Conservation (phyloP, 2,329 filamentous ascomycete species). For the Aspergillus sp. region DNA sequence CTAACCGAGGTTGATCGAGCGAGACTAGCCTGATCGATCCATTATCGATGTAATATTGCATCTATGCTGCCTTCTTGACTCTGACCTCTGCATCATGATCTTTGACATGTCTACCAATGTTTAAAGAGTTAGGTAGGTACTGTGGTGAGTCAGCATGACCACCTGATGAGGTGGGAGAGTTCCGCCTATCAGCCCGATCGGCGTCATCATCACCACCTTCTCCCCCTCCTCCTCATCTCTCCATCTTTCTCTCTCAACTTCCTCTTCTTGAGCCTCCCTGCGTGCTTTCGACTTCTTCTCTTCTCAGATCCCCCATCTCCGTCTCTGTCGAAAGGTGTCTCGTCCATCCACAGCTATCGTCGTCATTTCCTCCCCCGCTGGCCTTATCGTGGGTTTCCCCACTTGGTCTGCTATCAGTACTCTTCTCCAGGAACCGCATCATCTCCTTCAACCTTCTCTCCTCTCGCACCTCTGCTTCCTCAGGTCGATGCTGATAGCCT, state of each 20-base stretch:
- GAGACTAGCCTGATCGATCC: no score
- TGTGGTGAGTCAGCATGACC: background rate
- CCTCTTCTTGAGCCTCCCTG: background rate
- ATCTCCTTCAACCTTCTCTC: no score
- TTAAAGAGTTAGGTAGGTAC: no score
- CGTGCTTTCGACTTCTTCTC: no score
- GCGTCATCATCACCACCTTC: background rate
- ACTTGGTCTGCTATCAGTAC: background rate
- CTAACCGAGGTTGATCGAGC: no score
- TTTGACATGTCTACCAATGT: no score
- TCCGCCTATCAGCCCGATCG: background rate
- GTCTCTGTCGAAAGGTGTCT: background rate
- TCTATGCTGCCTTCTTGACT: no score
- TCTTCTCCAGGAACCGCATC: background rate
- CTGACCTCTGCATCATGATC: no score
- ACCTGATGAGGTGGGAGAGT: background rate
- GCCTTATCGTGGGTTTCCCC: background rate
- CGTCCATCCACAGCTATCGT: background rate
- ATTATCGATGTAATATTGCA: no score
- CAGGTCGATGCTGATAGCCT: background rate
- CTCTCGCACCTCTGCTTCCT: background rate
- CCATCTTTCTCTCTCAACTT: background rate
- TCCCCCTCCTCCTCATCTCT: background rate
- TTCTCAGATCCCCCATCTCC: no score
- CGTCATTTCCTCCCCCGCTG: background rate